Conservation (phyloP, 1,139 yeast species). For the Protomyces lactucae-debilis region DNA sequence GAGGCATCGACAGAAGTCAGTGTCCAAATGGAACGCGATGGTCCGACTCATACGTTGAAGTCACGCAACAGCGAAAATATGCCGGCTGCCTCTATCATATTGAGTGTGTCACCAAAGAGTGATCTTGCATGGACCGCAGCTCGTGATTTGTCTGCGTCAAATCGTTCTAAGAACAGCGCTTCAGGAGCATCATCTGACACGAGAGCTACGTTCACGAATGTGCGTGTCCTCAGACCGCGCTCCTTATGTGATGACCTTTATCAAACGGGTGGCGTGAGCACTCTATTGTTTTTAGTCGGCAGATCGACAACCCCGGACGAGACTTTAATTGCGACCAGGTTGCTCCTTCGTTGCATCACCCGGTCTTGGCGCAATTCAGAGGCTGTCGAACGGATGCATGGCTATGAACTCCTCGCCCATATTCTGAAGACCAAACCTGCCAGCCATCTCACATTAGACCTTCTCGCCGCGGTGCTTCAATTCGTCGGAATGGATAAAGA, state of each 20-base stretch:
- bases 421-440: slow-evolving; percentile 39
- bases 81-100: slow-evolving; percentile 29
- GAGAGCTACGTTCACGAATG: background rate
- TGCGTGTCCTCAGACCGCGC: slow-evolving; percentile 28
- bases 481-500: slow-evolving; percentile 49
- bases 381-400: slow-evolving; percentile 44
- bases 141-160: background rate
- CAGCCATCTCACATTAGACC: slow-evolving; percentile 37
- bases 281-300: slow-evolving; percentile 40
- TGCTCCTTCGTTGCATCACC: slow-evolving; percentile 40
- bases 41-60: background rate
- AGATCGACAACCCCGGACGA: slow-evolving; percentile 35
- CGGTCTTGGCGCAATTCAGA: slow-evolving; percentile 38
- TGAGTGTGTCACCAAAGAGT: background rate
- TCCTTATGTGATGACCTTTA: slow-evolving; percentile 31
- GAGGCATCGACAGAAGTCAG: slow-evolving; percentile 40
- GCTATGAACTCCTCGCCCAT: slow-evolving; percentile 46
- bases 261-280: slow-evolving; percentile 41
- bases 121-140: background rate
- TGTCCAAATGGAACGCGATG: slow-evolving; percentile 32
- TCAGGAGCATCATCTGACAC: background rate
- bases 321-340: slow-evolving; percentile 36
- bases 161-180: no score
- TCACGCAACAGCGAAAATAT: slow-evolving; percentile 4
- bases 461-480: slow-evolving; percentile 44